Conservation (phyloP, 352 stramenopile species). For the Phytopythium montanum region DNA sequence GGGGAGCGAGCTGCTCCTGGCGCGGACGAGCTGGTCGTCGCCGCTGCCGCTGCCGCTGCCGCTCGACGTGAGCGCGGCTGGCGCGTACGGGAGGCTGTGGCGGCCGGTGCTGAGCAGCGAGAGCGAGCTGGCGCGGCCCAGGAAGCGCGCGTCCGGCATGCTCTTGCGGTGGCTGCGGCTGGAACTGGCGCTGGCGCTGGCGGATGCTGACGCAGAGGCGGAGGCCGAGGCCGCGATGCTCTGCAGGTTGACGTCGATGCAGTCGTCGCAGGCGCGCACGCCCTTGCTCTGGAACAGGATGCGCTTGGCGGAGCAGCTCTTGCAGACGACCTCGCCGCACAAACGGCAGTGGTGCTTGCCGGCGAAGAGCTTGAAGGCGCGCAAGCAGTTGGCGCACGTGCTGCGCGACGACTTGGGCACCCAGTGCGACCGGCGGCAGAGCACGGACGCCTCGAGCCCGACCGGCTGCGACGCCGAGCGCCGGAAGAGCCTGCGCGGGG, state of each 20-base stretch:
- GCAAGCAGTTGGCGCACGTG: constrained; percentile 61
- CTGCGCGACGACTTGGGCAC: constrained; percentile 67
- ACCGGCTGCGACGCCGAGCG: constrained; percentile 61
- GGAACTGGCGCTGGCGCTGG: constrained; percentile 11
- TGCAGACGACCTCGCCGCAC: constrained; percentile 76
- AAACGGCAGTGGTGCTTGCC: constrained; percentile 78
- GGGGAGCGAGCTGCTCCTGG: not conserved
- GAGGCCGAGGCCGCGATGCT: constrained; percentile 4
- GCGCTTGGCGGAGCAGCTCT: constrained; percentile 64
- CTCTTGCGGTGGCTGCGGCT: constrained; percentile 42
- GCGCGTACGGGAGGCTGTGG: constrained; percentile 18
- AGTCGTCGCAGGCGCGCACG: constrained; percentile 75
- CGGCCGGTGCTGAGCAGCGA: constrained; percentile 11
- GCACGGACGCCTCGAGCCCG: constrained; percentile 57
- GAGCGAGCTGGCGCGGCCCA: constrained; percentile 14
- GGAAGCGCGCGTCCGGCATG: constrained; percentile 19
- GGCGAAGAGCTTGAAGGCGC: constrained; percentile 53
- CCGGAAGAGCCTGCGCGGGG: constrained; percentile 32
- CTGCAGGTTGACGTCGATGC: constrained; percentile 58
- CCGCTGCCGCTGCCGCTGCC: constrained; percentile 1
- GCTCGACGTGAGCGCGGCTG: not conserved
- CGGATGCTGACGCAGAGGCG: constrained; percentile 25
- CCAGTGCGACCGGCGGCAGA: constrained; percentile 75
- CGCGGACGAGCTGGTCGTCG: not conserved
- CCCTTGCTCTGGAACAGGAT: constrained; percentile 72